Percentiles rank a stretch among this genome's conserved stretches.
Evolutionary conservation across 164 flowering plant genomes (phyloP).

Genomic region (Liriodendron chinense): DNA sequence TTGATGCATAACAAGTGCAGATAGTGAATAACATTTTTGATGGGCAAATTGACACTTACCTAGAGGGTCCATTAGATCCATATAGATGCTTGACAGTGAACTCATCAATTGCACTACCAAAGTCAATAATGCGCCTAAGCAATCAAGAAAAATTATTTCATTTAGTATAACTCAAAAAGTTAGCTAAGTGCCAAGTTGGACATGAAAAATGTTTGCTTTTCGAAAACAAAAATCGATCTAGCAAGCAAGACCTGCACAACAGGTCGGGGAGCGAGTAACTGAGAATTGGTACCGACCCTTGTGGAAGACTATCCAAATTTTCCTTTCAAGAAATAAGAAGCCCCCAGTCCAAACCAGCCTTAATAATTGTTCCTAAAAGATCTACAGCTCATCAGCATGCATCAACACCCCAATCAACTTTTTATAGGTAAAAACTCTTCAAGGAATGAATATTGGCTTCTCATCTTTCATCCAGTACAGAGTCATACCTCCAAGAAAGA

Average conservation of each 20-base stretch:
- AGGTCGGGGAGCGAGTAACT: too few species aligned
- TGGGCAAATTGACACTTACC: constrained; percentile 37
- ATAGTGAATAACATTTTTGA: background rate
- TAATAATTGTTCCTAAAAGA: too few species aligned
- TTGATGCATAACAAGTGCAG: background rate
- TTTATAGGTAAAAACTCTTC: too few species aligned
- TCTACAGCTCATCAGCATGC: too few species aligned
- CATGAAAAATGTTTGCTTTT: background rate
- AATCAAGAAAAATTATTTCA: background rate
- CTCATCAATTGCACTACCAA: constrained; percentile 92
- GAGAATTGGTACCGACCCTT: too few species aligned
- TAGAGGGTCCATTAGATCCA: constrained; percentile 84
- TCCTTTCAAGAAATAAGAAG: too few species aligned
- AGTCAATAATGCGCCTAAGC: constrained; percentile 94
- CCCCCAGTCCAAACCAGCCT: too few species aligned
- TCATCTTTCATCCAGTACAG: too few species aligned
- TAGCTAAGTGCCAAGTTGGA: background rate
- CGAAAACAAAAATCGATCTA: background rate
- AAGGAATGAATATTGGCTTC: too few species aligned
- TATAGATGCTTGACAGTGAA: constrained; percentile 81
- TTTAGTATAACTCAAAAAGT: background rate
- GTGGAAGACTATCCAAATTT: too few species aligned
- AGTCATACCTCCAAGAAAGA: too few species aligned
- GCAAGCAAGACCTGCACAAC: background rate
- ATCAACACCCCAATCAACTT: too few species aligned